Conservation (phyloP, 495 filamentous ascomycete species). For the Hyaloscypha hepaticicola region DNA sequence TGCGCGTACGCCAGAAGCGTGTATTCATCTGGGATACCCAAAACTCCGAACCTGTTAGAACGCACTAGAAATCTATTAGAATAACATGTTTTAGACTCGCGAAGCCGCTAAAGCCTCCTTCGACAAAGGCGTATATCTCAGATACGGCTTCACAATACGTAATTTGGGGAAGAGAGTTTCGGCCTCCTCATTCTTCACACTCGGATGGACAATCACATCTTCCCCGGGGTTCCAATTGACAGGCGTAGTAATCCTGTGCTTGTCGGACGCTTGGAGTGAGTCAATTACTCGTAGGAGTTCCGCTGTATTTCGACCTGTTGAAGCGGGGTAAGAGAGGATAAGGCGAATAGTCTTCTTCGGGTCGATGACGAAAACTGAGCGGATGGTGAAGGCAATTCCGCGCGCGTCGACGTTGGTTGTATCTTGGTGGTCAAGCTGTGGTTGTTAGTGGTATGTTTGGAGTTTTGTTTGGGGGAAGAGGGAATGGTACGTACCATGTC, state of each 20-base stretch:
- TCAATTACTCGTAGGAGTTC: conserved; percentile 94
- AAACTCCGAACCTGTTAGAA: too few species aligned
- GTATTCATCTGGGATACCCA: too few species aligned
- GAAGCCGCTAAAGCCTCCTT: conserved; percentile 35
- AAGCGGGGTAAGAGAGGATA: conserved; percentile 94
- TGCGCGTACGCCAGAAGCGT: too few species aligned
- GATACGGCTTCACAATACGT: conserved; percentile 91
- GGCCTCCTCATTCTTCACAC: conserved; percentile 80
- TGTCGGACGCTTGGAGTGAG: conserved; percentile 94
- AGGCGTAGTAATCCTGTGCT: conserved; percentile 87
- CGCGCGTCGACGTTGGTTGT: conserved; percentile 86
- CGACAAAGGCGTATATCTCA: conserved; percentile 65
- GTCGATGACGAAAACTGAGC: conserved; percentile 98
- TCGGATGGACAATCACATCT: conserved; percentile 93
- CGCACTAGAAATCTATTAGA: too few species aligned
- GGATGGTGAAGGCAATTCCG: conserved; percentile 97
- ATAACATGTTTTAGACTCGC: background rate
- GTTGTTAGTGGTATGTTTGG: background rate
- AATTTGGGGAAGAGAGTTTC: conserved; percentile 88
- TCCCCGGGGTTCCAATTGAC: conserved; percentile 91
- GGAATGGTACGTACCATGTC: conserved; percentile 70
- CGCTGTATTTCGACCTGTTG: conserved; percentile 92
- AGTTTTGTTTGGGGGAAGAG: background rate
- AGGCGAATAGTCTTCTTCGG: conserved; percentile 96
- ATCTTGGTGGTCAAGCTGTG: conserved; percentile 68